A percentile compares a stretch with the other conserved stretches of the same genome.
Evolutionary conservation across 352 stramenopile species (phyloP).

Genomic region (Phytophthora tentaculata): DNA sequence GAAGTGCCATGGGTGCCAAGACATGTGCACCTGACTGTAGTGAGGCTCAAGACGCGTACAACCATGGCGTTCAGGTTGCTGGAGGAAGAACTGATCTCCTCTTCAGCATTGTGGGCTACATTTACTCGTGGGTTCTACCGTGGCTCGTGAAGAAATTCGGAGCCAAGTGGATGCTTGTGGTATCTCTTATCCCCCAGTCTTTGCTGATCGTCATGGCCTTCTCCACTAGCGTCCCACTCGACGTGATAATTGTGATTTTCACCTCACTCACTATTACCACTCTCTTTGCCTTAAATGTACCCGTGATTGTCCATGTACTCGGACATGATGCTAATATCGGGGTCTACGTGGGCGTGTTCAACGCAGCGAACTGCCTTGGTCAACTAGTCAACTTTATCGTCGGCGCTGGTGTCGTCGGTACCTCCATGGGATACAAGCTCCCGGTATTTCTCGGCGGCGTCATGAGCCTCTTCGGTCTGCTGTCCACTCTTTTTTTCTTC

Average conservation of each 20-base stretch:
- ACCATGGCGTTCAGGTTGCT: slow-evolving; percentile 34
- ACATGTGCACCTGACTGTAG: slow-evolving; percentile 37
- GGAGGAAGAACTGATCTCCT: slow-evolving; percentile 47
- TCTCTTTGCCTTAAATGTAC: slow-evolving; percentile 25
- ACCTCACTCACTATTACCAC: slow-evolving; percentile 29
- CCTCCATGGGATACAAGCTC: slow-evolving; percentile 31
- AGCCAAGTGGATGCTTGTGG: slow-evolving; percentile 27
- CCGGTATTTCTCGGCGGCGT: slow-evolving; percentile 29
- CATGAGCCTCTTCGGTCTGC: slow-evolving; percentile 32
- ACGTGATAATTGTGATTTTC: slow-evolving; percentile 26
- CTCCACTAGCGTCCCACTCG: slow-evolving; percentile 13
- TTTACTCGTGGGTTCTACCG: slow-evolving; percentile 51
- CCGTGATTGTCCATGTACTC: slow-evolving; percentile 31
- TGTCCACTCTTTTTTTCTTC: slow-evolving; percentile 52
- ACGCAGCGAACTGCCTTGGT: slow-evolving; percentile 31
- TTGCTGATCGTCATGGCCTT: slow-evolving; percentile 24
- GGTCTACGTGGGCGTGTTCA: slow-evolving; percentile 32
- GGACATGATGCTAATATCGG: slow-evolving; percentile 28
- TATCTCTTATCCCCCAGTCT: slow-evolving; percentile 23
- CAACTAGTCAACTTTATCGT: slow-evolving; percentile 34
- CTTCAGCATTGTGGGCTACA: slow-evolving; percentile 47
- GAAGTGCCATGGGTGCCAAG: slow-evolving; percentile 24
- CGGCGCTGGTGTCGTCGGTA: slow-evolving; percentile 21
- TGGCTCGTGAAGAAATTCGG: slow-evolving; percentile 45
- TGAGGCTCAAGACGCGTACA: slow-evolving; percentile 44